Conservation (phyloP, 2,329 filamentous ascomycete genomes). For the Colletotrichum orbiculare region DNA sequence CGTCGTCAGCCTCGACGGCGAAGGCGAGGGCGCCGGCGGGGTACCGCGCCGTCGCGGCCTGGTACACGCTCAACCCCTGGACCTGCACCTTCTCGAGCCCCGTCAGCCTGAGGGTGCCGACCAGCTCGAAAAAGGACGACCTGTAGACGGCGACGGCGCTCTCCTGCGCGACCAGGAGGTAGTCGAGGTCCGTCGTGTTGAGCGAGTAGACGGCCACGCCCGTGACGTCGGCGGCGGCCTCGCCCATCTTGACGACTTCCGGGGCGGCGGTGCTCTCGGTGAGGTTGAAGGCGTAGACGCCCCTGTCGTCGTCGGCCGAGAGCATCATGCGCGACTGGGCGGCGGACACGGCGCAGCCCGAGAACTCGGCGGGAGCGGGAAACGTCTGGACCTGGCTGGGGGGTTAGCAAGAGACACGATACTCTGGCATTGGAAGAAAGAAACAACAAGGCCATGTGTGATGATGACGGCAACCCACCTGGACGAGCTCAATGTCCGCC, state of each 20-base stretch:
- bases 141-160: slow-evolving; percentile 53
- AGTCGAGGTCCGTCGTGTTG: slow-evolving; percentile 44
- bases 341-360: slow-evolving; percentile 54
- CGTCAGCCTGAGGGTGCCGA: slow-evolving; percentile 50
- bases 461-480: slow-evolving; percentile 42
- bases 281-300: slow-evolving; percentile 52
- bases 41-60: slow-evolving; percentile 48
- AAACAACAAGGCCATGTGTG: no score
- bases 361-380: slow-evolving; percentile 52
- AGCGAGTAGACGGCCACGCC: slow-evolving; percentile 55
- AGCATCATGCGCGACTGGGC: slow-evolving; percentile 52
- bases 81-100: slow-evolving; percentile 55
- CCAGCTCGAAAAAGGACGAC: slow-evolving; percentile 43
- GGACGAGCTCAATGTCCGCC: slow-evolving; percentile 48
- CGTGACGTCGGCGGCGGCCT: slow-evolving; percentile 51
- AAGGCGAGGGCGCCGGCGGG: slow-evolving; percentile 53
- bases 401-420: no score
- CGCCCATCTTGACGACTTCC: slow-evolving; percentile 48
- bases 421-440: no score
- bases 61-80: slow-evolving; percentile 54
- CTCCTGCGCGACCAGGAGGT: slow-evolving; percentile 54
- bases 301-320: slow-evolving; percentile 50
- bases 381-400: slow-evolving; percentile 54
- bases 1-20: slow-evolving; percentile 53
- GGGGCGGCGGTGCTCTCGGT: slow-evolving; percentile 52